Conservation (phyloP, 306 rosid species). For the Cicer yamashitae region DNA sequence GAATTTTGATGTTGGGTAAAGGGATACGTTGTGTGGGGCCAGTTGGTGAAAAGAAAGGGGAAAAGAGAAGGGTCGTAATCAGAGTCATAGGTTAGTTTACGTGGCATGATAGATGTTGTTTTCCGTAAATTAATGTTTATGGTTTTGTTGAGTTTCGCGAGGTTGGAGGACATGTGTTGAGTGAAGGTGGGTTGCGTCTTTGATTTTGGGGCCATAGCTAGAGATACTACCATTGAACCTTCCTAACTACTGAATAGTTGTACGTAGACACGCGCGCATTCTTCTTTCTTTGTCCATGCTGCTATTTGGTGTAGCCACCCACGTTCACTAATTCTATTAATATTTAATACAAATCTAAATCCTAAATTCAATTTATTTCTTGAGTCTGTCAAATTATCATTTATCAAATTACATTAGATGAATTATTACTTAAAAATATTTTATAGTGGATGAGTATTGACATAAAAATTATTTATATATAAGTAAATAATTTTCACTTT, state of each 20-base stretch:
- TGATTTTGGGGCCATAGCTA: slow-evolving; percentile 25
- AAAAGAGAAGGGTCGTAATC: slow-evolving; percentile 33
- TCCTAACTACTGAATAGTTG: slow-evolving; percentile 1
- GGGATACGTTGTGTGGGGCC: slow-evolving; percentile 47
- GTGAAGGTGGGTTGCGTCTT: slow-evolving; percentile 50
- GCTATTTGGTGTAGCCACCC: slow-evolving; percentile 13
- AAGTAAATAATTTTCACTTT: too few species aligned
- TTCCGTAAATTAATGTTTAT: slow-evolving; percentile 36
- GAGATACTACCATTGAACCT: slow-evolving; percentile 19
- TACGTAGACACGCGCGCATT: neutral
- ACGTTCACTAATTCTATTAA: neutral
- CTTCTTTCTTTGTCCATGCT: slow-evolving; percentile 24
- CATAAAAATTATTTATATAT: too few species aligned
- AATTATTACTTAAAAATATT: too few species aligned
- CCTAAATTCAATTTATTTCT: neutral
- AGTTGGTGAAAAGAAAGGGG: slow-evolving; percentile 7
- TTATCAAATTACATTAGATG: too few species aligned
- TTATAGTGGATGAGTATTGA: too few species aligned
- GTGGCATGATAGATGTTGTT: slow-evolving; percentile 57
- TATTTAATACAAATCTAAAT: neutral
- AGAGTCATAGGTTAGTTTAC: slow-evolving; percentile 49
- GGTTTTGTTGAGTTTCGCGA: slow-evolving; percentile 29
- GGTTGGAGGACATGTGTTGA: slow-evolving; percentile 51
- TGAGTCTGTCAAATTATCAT: neutral
- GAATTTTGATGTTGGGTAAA: slow-evolving; percentile 32